Percentiles rank a stretch among this genome's conserved stretches.
Evolutionary conservation across 2,329 filamentous ascomycete species (phyloP).

Genomic region (Fusarium nurragi): DNA sequence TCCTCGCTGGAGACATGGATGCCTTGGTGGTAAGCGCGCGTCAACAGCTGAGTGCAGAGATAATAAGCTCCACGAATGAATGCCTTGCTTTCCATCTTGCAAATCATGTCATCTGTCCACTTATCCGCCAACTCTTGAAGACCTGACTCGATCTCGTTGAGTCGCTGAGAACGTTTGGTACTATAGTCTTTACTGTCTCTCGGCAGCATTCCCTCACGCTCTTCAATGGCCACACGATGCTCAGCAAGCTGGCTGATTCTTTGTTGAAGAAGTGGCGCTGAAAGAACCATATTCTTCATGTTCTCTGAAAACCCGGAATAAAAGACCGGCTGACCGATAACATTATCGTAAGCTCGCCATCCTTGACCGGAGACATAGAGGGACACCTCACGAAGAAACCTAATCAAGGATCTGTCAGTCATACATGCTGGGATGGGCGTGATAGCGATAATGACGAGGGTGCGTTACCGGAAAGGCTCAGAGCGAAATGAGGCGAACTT

Average conservation of each 20-base stretch:
- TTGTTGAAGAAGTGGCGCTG: slow-evolving; percentile 75
- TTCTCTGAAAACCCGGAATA: slow-evolving; percentile 91
- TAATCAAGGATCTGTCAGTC: slow-evolving; percentile 45
- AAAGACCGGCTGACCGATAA: slow-evolving; percentile 92
- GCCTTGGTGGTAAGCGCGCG: slow-evolving; percentile 93
- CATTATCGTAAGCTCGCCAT: slow-evolving; percentile 92
- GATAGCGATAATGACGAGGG: slow-evolving; percentile 20
- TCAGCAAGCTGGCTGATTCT: slow-evolving; percentile 82
- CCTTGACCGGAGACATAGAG: slow-evolving; percentile 92
- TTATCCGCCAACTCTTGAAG: slow-evolving; percentile 84
- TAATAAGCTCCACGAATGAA: slow-evolving; percentile 97
- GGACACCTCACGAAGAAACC: slow-evolving; percentile 93
- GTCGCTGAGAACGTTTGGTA: slow-evolving; percentile 62
- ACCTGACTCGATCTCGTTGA: slow-evolving; percentile 73
- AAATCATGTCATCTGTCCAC: slow-evolving; percentile 95
- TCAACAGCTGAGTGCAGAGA: slow-evolving; percentile 84
- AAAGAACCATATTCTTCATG: slow-evolving; percentile 82
- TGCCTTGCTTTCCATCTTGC: slow-evolving; percentile 94
- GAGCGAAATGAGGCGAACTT: slow-evolving; percentile 88
- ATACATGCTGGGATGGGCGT: background rate
- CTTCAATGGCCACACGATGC: slow-evolving; percentile 77
- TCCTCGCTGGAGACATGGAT: slow-evolving; percentile 97
- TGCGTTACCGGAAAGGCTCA: slow-evolving; percentile 66
- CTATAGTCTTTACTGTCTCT: slow-evolving; percentile 63
- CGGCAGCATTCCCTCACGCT: slow-evolving; percentile 74